These are phyloP conservation scores for Tetracladium maxilliforme DNA, from an alignment of 2,329 filamentous ascomycete genomes.

Conservation along the genomic window DNA sequence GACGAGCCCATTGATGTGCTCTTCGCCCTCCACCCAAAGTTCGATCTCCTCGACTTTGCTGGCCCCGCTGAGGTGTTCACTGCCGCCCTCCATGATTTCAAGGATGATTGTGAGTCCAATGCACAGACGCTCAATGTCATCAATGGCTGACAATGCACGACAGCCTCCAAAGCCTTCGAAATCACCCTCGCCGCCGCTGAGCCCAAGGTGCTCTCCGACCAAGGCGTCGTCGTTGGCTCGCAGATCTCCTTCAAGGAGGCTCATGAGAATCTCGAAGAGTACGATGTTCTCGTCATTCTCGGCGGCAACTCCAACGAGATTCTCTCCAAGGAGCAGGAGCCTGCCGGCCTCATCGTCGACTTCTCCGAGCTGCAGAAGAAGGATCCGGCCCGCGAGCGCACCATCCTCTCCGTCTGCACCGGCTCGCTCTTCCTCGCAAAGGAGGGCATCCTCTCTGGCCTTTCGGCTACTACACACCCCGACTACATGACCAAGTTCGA, in stretches of 20 bases:
- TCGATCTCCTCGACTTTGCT: slow-evolving; percentile 40
- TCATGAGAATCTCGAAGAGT: slow-evolving; percentile 40
- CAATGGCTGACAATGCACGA: slow-evolving; percentile 11
- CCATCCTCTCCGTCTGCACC: slow-evolving; percentile 66
- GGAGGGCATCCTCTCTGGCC: slow-evolving; percentile 61
- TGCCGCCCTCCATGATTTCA: slow-evolving; percentile 34
- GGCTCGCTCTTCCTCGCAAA: slow-evolving; percentile 65
- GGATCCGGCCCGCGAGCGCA: slow-evolving; percentile 67
- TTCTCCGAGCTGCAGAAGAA: slow-evolving; percentile 70
- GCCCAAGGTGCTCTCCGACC: slow-evolving; percentile 43
- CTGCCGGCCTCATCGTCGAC: slow-evolving; percentile 57
- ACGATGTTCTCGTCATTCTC: slow-evolving; percentile 65
- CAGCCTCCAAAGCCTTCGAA: slow-evolving; percentile 31
- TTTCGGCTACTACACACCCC: slow-evolving; percentile 71
- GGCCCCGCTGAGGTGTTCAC: slow-evolving; percentile 43
- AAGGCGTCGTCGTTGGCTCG: slow-evolving; percentile 57
- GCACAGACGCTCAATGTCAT: slow-evolving; percentile 8
- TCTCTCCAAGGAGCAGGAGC: slow-evolving; percentile 56
- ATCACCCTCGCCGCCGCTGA: slow-evolving; percentile 33
- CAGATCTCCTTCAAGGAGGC: slow-evolving; percentile 71
- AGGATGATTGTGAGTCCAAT: slow-evolving; percentile 27
- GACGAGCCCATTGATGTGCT: slow-evolving; percentile 45
- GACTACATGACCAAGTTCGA: slow-evolving; percentile 71
- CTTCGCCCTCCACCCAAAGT: slow-evolving; percentile 37
- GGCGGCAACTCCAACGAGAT: slow-evolving; percentile 48